Evolutionary conservation across 306 rosid species (phyloP).

Genomic region (Alnus rubra): DNA sequence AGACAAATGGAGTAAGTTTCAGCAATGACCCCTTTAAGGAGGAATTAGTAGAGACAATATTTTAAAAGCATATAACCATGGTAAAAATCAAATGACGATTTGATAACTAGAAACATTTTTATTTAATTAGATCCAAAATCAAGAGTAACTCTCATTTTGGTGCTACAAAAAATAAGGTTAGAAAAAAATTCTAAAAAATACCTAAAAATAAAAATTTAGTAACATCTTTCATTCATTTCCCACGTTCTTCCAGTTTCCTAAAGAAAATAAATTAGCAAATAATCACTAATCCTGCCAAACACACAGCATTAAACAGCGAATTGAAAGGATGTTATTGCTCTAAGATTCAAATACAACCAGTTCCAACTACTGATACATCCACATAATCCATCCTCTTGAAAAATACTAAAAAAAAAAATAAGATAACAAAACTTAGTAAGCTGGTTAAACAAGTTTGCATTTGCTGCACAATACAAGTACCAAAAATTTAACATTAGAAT

Average conservation of each 20-base stretch:
- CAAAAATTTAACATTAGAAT: constrained; percentile 37
- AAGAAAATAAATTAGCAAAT: background rate
- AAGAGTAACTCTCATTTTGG: background rate
- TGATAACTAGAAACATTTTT: background rate
- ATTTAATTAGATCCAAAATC: background rate
- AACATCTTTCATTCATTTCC: background rate
- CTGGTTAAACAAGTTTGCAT: constrained; percentile 28
- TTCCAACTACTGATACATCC: background rate
- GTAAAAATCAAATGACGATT: background rate
- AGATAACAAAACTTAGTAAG: constrained; percentile 16
- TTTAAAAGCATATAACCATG: background rate
- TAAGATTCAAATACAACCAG: background rate
- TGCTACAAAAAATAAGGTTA: too few relatives aligned
- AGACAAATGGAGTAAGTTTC: background rate
- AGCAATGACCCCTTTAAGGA: background rate
- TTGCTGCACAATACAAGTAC: constrained; percentile 35
- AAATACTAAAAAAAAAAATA: background rate
- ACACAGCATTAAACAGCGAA: constrained; percentile 3
- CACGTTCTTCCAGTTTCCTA: background rate
- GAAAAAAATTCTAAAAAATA: background rate
- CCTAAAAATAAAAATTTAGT: background rate
- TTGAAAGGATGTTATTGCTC: background rate
- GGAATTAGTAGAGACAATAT: background rate
- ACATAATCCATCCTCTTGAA: background rate
- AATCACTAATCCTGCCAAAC: constrained; percentile 9